These are phyloP conservation scores for Fusarium virguliforme DNA, from an alignment of 2,329 filamentous ascomycete species.

Conservation along the genomic window DNA sequence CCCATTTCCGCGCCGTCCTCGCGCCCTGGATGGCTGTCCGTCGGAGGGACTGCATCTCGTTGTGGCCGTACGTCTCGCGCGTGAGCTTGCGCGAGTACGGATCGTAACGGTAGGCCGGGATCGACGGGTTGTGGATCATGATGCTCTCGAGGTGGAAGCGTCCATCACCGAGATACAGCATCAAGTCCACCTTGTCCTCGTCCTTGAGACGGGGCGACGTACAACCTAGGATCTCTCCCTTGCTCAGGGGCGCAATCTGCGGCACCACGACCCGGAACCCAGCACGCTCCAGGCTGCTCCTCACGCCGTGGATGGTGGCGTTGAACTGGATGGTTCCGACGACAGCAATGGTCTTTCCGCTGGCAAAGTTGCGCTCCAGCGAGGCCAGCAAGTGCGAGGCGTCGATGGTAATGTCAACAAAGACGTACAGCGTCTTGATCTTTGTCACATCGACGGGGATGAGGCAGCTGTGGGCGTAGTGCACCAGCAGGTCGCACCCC, in stretches of 20 bases:
- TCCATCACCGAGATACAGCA: constrained; percentile 92
- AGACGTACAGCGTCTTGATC: constrained; percentile 98
- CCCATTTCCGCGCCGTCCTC: constrained; percentile 88
- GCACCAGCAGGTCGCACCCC: constrained; percentile 93
- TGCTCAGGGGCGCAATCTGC: constrained; percentile 92
- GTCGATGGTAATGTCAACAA: constrained; percentile 98
- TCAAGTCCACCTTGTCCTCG: constrained; percentile 77
- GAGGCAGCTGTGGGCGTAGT: constrained; percentile 97
- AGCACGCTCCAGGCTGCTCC: constrained; percentile 82
- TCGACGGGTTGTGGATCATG: constrained; percentile 96
- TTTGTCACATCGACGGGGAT: constrained; percentile 97
- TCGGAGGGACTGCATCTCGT: constrained; percentile 88
- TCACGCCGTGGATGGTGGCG: constrained; percentile 91
- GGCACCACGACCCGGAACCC: constrained; percentile 91
- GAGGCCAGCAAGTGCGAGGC: constrained; percentile 88
- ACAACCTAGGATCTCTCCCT: constrained; percentile 97
- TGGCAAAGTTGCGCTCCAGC: constrained; percentile 87
- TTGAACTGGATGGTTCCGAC: constrained; percentile 99
- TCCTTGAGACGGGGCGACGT: constrained; percentile 83
- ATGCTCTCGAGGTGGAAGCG: constrained; percentile 97
- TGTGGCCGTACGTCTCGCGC: constrained; percentile 91
- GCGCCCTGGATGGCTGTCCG: constrained; percentile 83
- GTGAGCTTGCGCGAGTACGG: constrained; percentile 95
- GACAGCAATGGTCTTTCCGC: constrained; percentile 89
- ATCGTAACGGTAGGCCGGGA: constrained; percentile 96